Base-by-base conservation (phyloP, 2,329 filamentous ascomycete species). In the Niveomyces coronatus region DNA sequence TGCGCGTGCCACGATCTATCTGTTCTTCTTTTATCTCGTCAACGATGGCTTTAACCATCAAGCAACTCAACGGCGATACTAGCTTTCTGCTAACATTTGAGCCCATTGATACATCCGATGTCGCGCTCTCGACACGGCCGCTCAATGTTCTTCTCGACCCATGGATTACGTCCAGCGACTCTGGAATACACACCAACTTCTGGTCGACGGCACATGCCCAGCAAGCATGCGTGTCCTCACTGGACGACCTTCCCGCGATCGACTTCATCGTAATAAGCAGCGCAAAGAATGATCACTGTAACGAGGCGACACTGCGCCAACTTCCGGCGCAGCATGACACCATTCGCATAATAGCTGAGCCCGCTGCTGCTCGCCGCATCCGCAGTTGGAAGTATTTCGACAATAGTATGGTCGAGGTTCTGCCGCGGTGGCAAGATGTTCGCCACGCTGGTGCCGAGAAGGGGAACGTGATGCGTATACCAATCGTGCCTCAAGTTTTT, bases 91-190 rank as follows among this genome's bases (percentile, higher is more conserved):
- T 83, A 31, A 72, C 71, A 19, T 79, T 83, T 50, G 63, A 70
- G 40, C 73, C 74, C 22, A 58, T 70, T 19, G 58, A 63, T n/a
- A 37, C 37, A 13, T 33, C 37, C 16, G 41, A 47, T 8, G 35
- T 28, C 10, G 24, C 33, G 3, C 22, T 31, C 13, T 32, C 34
- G 11, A 38, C 35, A 14, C 63, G 63, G 35, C 67, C 71, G 4
- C 85, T 81, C 55, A 76, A 71, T 13, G 70, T 87, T 37, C 67
- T 87, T 28, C 58, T 86, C 35, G 82, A 88, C 53, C 82, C 83
- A 4, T 85, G 80, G 76, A 65, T 85, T 22, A 63, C 65, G 9
- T 76, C 77, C 0, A 61, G 71, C 4, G 75, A 76, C 9, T 72
- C 70, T 37, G 70, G 79, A 44, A 65, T 74, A 48, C 74, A 76